Evolutionary conservation across 78 protist genomes (phyloP).

Genomic region (Dictyostelium capitatum): DNA sequence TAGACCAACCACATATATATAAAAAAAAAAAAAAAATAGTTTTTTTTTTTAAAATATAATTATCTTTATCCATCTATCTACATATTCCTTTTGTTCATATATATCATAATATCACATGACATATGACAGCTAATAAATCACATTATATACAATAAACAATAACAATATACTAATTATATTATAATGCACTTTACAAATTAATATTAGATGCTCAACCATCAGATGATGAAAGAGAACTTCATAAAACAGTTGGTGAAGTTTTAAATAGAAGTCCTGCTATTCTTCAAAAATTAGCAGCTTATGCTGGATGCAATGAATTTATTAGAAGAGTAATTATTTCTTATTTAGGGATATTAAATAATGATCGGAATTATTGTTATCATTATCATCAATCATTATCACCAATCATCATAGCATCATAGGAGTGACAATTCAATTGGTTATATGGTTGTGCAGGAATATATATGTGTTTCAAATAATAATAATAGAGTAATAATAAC

Average conservation of each 20-base stretch:
- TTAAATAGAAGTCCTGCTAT: conserved; percentile 80
- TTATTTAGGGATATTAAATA: background rate
- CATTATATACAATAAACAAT: too few relatives aligned
- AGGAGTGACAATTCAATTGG: too few relatives aligned
- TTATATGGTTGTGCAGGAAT: too few relatives aligned
- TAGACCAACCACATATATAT: background rate
- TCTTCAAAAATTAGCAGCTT: conserved; percentile 46
- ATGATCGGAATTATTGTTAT: too few relatives aligned
- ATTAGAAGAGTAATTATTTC: conserved; percentile 77
- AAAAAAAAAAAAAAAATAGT: background rate
- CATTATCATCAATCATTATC: too few relatives aligned
- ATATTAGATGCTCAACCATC: conserved; percentile 83
- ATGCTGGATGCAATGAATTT: conserved; percentile 83
- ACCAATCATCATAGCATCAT: too few relatives aligned
- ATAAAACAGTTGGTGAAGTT: conserved; percentile 79
- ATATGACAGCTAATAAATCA: too few relatives aligned
- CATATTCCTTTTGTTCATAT: background rate
- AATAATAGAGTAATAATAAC: too few relatives aligned
- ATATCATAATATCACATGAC: too few relatives aligned
- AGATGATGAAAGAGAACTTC: conserved; percentile 84
- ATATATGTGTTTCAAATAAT: too few relatives aligned
- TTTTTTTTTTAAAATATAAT: background rate
- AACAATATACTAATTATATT: background rate
- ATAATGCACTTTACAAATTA: background rate
- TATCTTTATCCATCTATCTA: background rate